Conservation (phyloP, 768 basidiomycete species). For the Calocera cornea region DNA sequence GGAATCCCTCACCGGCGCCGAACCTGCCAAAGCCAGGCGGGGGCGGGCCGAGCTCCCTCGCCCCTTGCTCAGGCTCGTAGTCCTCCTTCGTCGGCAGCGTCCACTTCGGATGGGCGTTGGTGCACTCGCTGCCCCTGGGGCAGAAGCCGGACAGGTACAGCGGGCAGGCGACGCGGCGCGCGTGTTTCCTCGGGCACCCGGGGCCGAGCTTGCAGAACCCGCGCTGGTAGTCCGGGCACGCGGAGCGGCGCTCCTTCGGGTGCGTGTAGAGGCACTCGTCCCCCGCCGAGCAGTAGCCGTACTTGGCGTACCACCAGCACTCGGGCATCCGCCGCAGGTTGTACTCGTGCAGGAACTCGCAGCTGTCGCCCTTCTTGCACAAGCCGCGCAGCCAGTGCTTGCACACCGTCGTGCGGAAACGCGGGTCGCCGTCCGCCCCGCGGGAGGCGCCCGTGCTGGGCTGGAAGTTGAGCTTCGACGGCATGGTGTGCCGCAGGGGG, state of each 20-base stretch:
- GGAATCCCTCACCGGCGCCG: constrained; percentile 28
- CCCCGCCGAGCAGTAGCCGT: constrained; percentile 92
- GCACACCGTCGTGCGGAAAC: constrained; percentile 82
- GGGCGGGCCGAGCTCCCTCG: constrained; percentile 74
- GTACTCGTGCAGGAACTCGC: constrained; percentile 98
- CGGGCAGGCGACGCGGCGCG: constrained; percentile 81
- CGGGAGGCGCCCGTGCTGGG: constrained; percentile 63
- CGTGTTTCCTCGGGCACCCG: constrained; percentile 79
- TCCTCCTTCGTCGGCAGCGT: constrained; percentile 52
- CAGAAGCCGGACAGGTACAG: constrained; percentile 87
- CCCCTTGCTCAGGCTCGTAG: constrained; percentile 63
- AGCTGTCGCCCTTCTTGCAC: constrained; percentile 95
- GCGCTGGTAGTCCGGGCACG: constrained; percentile 90
- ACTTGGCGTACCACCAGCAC: constrained; percentile 98
- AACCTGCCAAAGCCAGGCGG: constrained; percentile 83
- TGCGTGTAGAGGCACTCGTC: constrained; percentile 96
- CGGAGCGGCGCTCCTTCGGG: constrained; percentile 77
- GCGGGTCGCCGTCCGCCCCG: constrained; percentile 46
- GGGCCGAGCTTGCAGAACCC: constrained; percentile 94
- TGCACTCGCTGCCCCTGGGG: constrained; percentile 76
- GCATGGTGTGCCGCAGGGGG: constrained; percentile 80
- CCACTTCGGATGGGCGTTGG: constrained; percentile 76
- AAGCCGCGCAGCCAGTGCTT: constrained; percentile 97
- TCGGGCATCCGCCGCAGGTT: constrained; percentile 96
- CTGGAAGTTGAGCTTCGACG: constrained; percentile 80